Percentiles rank a stretch among this genome's conserved stretches.
phyloP scores from a whole-genome alignment of 2,329 filamentous ascomycete genomes.

The Colletotrichum lini region DNA sequence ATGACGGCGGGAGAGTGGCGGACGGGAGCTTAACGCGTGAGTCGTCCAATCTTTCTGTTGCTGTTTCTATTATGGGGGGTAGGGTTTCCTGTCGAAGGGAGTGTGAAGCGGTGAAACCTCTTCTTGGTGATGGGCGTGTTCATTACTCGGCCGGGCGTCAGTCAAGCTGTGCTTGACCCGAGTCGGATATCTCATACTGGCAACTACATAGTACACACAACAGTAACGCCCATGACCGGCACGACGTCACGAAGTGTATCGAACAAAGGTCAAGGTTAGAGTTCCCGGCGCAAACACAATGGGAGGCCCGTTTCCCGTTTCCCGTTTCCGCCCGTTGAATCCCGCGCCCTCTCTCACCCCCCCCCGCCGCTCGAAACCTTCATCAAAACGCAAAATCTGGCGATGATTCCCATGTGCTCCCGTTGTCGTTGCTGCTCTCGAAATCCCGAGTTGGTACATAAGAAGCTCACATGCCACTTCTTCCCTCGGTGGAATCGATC shows the following conservation, averaged over 20 bases:
- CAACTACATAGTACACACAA: too few species aligned
- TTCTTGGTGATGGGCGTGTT: constrained; percentile 1
- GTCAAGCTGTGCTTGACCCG: background rate
- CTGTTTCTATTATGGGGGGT: background rate
- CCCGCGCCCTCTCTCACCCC: background rate
- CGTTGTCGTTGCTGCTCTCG: too few species aligned
- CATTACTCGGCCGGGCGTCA: background rate
- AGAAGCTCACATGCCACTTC: background rate
- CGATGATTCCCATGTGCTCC: background rate
- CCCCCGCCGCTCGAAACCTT: constrained; percentile 19
- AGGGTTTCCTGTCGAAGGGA: background rate
- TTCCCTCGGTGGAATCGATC: background rate
- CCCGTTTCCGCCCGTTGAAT: background rate
- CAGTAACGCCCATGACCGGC: too few species aligned
- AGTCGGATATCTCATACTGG: background rate
- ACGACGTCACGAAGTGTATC: constrained; percentile 1
- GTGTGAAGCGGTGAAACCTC: background rate
- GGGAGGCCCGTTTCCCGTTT: constrained; percentile 3
- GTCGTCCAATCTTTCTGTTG: background rate
- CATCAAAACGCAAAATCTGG: constrained; percentile 4
- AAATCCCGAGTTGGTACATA: too few species aligned
- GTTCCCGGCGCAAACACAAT: constrained; percentile 1
- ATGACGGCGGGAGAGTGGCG: background rate
- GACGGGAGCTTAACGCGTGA: constrained; percentile 11
- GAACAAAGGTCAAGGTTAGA: constrained; percentile 14